Percentiles rank a stretch among this genome's conserved stretches.
These are phyloP conservation scores for Mucor indicus DNA, from an alignment of 371 early-diverging fungal genomes.

Conservation along the genomic window DNA sequence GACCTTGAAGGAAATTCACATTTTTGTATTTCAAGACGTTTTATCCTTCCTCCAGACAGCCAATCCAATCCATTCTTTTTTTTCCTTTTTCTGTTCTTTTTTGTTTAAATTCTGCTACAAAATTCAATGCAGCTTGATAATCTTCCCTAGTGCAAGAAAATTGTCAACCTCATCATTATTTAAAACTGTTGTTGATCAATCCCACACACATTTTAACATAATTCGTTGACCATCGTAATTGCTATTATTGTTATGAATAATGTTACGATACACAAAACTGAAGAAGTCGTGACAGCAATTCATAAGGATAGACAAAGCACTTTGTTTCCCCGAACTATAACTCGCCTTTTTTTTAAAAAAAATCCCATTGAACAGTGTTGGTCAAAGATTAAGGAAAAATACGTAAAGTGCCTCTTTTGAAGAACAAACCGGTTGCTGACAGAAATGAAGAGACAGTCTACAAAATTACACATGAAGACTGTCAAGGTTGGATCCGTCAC, in stretches of 20 bases:
- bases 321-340: conserved; percentile 8
- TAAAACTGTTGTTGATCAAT: too few species aligned
- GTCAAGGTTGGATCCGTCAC: conserved; percentile 17
- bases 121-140: too few species aligned
- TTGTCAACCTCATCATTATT: too few species aligned
- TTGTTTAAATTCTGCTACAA: too few species aligned
- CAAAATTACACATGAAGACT: conserved; percentile 12
- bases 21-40: too few species aligned
- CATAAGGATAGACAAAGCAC: conserved; percentile 2
- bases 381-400: conserved; percentile 9
- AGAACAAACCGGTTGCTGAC: conserved; percentile 11
- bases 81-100: too few species aligned
- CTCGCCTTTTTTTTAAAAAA: conserved; percentile 6
- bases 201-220: too few species aligned
- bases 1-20: too few species aligned
- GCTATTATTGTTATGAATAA: conserved; percentile 14
- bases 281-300: conserved; percentile 6
- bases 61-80: too few species aligned
- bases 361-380: conserved; percentile 13
- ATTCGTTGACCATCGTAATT: too few species aligned
- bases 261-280: conserved; percentile 13
- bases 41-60: too few species aligned
- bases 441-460: conserved; percentile 9
- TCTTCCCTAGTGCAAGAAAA: too few species aligned
- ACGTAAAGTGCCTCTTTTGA: conserved; percentile 11